phyloP scores from a whole-genome alignment of 495 filamentous ascomycete genomes.

The Hypomontagnella submonticulosa region DNA sequence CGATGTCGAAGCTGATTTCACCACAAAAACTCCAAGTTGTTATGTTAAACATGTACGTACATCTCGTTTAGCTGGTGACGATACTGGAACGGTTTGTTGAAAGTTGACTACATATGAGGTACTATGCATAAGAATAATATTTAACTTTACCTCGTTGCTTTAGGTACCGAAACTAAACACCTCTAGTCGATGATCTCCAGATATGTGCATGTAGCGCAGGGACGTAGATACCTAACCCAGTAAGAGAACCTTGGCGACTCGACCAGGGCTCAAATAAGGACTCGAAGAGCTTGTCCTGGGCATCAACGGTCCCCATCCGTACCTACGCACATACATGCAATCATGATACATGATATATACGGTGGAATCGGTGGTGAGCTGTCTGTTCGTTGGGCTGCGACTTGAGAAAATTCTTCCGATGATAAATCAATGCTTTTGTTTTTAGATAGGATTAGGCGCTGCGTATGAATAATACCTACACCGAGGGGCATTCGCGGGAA shows the following conservation, averaged over 20 bases:
- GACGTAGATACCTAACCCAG: slow-evolving; percentile 36
- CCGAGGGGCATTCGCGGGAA: too few species aligned
- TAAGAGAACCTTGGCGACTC: slow-evolving; percentile 18
- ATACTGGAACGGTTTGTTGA: too few species aligned
- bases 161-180: background rate
- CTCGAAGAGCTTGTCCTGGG: slow-evolving; percentile 30
- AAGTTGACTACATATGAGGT: too few species aligned
- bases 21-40: too few species aligned
- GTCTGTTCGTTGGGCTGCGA: slow-evolving; percentile 39
- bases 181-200: slow-evolving; percentile 12
- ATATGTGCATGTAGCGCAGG: slow-evolving; percentile 22
- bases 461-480: too few species aligned
- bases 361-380: slow-evolving; percentile 21
- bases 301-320: slow-evolving; percentile 33
- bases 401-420: slow-evolving; percentile 18
- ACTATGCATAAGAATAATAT: too few species aligned
- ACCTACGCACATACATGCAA: slow-evolving; percentile 21
- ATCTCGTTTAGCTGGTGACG: too few species aligned
- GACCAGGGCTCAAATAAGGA: slow-evolving; percentile 26
- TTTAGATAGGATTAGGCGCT: background rate
- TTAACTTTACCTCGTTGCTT: too few species aligned
- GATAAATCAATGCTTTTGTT: slow-evolving; percentile 27
- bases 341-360: slow-evolving; percentile 1
- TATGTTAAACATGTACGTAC: too few species aligned
- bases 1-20: too few species aligned